Conservation (phyloP, 495 filamentous ascomycete species). For the Lepraria neglecta region DNA sequence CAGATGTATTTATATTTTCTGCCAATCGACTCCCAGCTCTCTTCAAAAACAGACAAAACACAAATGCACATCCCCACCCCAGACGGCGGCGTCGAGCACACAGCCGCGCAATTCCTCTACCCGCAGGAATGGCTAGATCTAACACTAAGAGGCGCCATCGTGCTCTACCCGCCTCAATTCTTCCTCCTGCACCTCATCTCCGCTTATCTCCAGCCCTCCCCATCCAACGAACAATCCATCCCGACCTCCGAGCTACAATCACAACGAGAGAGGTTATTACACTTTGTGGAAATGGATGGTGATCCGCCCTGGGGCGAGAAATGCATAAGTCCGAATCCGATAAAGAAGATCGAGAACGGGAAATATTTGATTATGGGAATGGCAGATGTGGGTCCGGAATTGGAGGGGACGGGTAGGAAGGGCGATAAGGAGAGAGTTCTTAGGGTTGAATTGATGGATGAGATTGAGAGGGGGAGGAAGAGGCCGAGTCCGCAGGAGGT, state of each 20-base stretch:
- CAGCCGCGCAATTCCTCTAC: conserved; percentile 68
- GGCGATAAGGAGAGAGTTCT: conserved; percentile 73
- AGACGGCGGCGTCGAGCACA: conserved; percentile 82
- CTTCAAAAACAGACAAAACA: conserved; percentile 31
- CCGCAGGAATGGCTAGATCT: conserved; percentile 61
- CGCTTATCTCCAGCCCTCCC: conserved; percentile 47
- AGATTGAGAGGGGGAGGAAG: conserved; percentile 22
- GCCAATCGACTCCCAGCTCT: conserved; percentile 47
- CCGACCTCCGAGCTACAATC: conserved; percentile 40
- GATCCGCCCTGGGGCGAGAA: conserved; percentile 69
- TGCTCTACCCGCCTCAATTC: conserved; percentile 86
- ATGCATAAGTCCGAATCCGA: conserved; percentile 61
- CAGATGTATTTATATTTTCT: conserved; percentile 97
- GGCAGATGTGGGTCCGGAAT: conserved; percentile 64
- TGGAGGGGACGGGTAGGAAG: conserved; percentile 52
- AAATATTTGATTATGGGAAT: conserved; percentile 52
- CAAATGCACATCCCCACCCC: conserved; percentile 56
- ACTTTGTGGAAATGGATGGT: conserved; percentile 50
- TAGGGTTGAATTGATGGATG: conserved; percentile 41
- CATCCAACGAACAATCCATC: conserved; percentile 30
- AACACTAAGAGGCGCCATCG: conserved; percentile 57
- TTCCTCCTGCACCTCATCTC: conserved; percentile 65
- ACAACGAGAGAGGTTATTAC: conserved; percentile 50
- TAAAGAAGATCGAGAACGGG: conserved; percentile 49
- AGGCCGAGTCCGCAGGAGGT: conserved; percentile 21